Conservation (phyloP, 176 grass and related monocot genomes). For the Carex parvula region DNA sequence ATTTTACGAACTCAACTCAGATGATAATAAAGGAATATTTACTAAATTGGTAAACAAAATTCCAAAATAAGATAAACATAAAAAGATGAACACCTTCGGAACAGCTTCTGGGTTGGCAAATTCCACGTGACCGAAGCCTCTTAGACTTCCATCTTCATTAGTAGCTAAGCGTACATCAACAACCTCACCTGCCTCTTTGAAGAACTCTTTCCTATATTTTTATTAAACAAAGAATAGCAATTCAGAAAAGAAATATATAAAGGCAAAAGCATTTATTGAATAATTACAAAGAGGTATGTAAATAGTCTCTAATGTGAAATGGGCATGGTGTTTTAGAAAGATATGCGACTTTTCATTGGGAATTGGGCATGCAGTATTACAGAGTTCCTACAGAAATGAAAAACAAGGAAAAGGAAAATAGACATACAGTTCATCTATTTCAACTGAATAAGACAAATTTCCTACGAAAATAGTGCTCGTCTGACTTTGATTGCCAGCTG, state of each 20-base stretch:
- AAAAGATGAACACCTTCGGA: slow-evolving; percentile 39
- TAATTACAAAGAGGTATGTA: neutral
- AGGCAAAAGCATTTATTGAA: neutral
- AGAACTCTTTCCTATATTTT: slow-evolving; percentile 59
- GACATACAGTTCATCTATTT: slow-evolving; percentile 52
- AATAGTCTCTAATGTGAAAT: neutral
- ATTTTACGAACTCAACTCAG: neutral
- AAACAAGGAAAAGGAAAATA: neutral
- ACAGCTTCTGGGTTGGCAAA: slow-evolving; percentile 57
- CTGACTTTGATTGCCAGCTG: slow-evolving; percentile 41
- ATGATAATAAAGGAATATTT: neutral
- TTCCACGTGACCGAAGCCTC: slow-evolving; percentile 70
- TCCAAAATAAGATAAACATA: neutral
- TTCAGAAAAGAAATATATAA: neutral
- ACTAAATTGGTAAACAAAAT: neutral
- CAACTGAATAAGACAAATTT: slow-evolving; percentile 38
- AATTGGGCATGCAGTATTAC: neutral
- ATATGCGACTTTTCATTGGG: neutral
- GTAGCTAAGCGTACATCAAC: slow-evolving; percentile 51
- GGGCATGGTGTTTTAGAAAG: neutral
- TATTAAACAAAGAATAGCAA: neutral
- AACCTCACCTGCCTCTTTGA: slow-evolving; percentile 52
- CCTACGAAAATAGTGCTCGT: slow-evolving; percentile 57
- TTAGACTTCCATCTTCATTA: slow-evolving; percentile 46
- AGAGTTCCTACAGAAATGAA: neutral